A percentile compares a stretch with the other conserved stretches of the same genome.
phyloP scores from a whole-genome alignment of 1,284 basidiomycete genomes.

The Lentinula novae-zelandiae region DNA sequence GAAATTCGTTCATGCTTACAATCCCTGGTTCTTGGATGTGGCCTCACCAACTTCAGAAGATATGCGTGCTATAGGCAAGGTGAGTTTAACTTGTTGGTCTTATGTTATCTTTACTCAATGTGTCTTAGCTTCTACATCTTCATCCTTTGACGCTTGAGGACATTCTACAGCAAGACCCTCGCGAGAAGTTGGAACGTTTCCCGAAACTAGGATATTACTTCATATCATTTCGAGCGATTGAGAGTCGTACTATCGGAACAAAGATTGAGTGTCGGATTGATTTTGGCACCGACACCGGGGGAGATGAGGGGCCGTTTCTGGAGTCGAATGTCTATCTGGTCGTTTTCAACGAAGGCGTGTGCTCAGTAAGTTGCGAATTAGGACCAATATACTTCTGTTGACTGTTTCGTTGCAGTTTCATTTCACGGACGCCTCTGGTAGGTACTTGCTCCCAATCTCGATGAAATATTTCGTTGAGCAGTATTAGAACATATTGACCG shows the following conservation, averaged over 20 bases:
- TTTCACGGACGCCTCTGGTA: conserved; percentile 83
- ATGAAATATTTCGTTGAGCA: neutral
- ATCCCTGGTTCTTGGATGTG: conserved; percentile 87
- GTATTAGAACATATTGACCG: conserved; percentile 73
- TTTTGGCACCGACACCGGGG: conserved; percentile 19
- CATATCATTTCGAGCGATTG: conserved; percentile 84
- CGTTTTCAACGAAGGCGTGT: conserved; percentile 88
- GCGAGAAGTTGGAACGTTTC: conserved; percentile 92
- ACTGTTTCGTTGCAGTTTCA: conserved; percentile 65
- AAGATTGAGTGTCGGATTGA: conserved; percentile 30
- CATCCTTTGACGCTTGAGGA: conserved; percentile 96
- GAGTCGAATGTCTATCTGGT: conserved; percentile 88
- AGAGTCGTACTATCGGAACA: conserved; percentile 46
- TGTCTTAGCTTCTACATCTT: conserved; percentile 71
- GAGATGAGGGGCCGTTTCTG: conserved; percentile 52
- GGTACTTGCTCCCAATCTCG: conserved; percentile 5
- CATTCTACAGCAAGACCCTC: conserved; percentile 90
- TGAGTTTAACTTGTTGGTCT: conserved; percentile 25
- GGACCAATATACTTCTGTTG: neutral
- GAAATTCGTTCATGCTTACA: conserved; percentile 37
- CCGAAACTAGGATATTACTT: conserved; percentile 92
- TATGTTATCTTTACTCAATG: conserved; percentile 1
- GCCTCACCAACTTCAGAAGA: conserved; percentile 89
- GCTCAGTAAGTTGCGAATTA: conserved; percentile 59
- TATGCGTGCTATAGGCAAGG: conserved; percentile 85